Evolutionary conservation across 1,139 yeast genomes (phyloP).

Genomic region (Hyphopichia buzzinii): DNA sequence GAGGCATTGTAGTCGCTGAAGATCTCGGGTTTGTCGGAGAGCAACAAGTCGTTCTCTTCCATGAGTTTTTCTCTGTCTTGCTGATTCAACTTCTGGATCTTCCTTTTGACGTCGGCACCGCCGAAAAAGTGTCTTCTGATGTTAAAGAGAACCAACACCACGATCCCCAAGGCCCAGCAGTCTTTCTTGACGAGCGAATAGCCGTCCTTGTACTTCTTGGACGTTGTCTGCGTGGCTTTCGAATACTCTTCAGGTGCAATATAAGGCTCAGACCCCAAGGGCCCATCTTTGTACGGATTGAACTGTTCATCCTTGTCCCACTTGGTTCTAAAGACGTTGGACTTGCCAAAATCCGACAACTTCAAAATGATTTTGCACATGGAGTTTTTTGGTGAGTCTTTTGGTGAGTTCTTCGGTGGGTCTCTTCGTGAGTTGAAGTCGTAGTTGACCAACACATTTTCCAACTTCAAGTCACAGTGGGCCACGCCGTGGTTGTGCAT

Average conservation of each 20-base stretch:
- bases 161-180: constrained; percentile 68
- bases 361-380: constrained; percentile 44
- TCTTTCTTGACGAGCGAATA: constrained; percentile 64
- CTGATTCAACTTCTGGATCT: constrained; percentile 11
- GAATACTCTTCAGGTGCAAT: constrained; percentile 69
- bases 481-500: constrained; percentile 76
- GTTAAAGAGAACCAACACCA: constrained; percentile 33
- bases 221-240: constrained; percentile 2
- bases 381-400: constrained; percentile 16
- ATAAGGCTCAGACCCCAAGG: constrained; percentile 74
- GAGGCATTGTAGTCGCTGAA: constrained; percentile 18
- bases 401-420: no score
- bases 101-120: constrained; percentile 7
- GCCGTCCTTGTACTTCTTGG: constrained; percentile 23
- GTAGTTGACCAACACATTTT: constrained; percentile 48
- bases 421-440: constrained; percentile 8
- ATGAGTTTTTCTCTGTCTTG: constrained; percentile 3
- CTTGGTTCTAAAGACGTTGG: constrained; percentile 70
- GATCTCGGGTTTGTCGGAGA: constrained; percentile 3
- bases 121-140: constrained; percentile 26
- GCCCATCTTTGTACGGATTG: constrained; percentile 52
- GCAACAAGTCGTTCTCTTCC: not conserved
- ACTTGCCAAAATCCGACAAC: constrained; percentile 73
- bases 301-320: constrained; percentile 52
- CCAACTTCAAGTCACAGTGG: constrained; percentile 71